Evolutionary conservation across 169 alveolate species (phyloP).

Genomic region (Toxoplasma gondii): DNA sequence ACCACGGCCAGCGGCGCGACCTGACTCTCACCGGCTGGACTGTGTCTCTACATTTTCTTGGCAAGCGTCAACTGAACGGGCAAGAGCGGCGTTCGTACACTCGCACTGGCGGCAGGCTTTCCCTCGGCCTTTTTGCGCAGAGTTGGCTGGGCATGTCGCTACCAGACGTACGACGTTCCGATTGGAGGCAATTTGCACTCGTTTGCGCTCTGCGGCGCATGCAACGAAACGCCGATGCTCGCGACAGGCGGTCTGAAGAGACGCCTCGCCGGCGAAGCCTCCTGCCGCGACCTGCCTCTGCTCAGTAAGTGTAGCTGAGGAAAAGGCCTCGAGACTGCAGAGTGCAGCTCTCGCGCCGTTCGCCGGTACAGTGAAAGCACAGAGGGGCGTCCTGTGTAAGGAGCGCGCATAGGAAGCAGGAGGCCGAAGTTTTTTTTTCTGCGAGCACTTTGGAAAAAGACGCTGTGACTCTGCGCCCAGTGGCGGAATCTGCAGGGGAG

Average conservation of each 20-base stretch:
- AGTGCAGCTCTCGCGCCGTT: not conserved
- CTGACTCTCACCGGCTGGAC: too few species aligned
- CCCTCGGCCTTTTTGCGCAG: constrained; percentile 47
- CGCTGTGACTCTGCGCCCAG: too few species aligned
- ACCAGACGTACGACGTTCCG: constrained; percentile 84
- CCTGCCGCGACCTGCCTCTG: not conserved
- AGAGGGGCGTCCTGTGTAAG: not conserved
- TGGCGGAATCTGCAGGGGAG: not conserved
- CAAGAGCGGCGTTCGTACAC: too few species aligned
- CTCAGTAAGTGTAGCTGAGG: not conserved
- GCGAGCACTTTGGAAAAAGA: too few species aligned
- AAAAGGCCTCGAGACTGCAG: not conserved
- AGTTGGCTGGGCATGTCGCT: constrained; percentile 90
- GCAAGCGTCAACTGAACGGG: not conserved
- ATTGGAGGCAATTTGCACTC: constrained; percentile 78
- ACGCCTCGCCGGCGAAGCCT: not conserved
- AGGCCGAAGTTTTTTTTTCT: too few species aligned
- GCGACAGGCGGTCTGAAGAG: not conserved
- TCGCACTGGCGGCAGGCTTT: too few species aligned
- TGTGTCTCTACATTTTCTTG: not conserved
- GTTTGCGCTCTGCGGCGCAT: constrained; percentile 74
- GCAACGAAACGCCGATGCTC: not conserved
- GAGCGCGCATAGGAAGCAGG: not conserved
- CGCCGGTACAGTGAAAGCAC: not conserved
- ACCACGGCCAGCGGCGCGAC: too few species aligned